phyloP scores from a whole-genome alignment of 2,329 filamentous ascomycete genomes.

The Sclerotinia trifoliorum region DNA sequence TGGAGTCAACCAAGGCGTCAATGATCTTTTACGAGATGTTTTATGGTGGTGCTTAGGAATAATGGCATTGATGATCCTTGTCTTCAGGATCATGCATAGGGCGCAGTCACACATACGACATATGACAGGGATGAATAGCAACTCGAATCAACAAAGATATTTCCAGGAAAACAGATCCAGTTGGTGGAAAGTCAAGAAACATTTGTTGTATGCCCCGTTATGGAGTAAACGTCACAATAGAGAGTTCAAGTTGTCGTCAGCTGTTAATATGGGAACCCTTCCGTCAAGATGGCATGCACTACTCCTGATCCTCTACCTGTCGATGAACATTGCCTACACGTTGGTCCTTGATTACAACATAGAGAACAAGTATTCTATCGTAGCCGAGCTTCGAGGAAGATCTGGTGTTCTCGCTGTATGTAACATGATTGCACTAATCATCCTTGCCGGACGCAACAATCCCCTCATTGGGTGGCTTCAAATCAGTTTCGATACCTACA shows the following conservation, averaged over 20 bases:
- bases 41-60: conserved; percentile 62
- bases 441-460: conserved; percentile 91
- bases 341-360: conserved; percentile 59
- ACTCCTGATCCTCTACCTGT: conserved; percentile 56
- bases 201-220: conserved; percentile 62
- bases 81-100: conserved; percentile 54
- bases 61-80: conserved; percentile 53
- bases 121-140: conserved; percentile 56
- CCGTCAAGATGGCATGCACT: conserved; percentile 63
- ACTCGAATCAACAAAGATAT: conserved; percentile 54
- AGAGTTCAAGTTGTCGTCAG: conserved; percentile 61
- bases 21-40: conserved; percentile 55
- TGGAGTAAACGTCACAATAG: conserved; percentile 66
- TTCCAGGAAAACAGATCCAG: conserved; percentile 57
- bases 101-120: conserved; percentile 57
- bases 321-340: conserved; percentile 63
- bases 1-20: conserved; percentile 59
- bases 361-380: conserved; percentile 59
- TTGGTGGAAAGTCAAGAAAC: conserved; percentile 61
- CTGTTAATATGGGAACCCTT: conserved; percentile 60
- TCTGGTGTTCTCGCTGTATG: conserved; percentile 80
- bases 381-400: conserved; percentile 81
- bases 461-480: conserved; percentile 77
- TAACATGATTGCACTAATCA: conserved; percentile 88
- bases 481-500: conserved; percentile 96